Base-by-base conservation (phyloP, 257 asterid genomes). In the Nicotiana paniculata region DNA sequence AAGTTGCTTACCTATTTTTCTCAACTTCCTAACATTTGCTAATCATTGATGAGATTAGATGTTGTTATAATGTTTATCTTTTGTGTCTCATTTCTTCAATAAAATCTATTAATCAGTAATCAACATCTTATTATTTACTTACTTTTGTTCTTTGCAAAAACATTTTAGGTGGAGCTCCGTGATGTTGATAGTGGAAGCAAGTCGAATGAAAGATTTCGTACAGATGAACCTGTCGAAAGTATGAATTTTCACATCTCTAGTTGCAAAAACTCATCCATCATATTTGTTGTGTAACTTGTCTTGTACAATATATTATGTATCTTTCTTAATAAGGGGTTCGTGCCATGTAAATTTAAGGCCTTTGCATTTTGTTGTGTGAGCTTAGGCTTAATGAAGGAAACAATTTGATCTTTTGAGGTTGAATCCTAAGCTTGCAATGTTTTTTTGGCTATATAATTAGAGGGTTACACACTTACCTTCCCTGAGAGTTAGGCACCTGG, bases 151-250 rank as follows among this genome's bases (percentile, higher is more conserved):
- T 83, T 85, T 66, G 51, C 64, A 79, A 78, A 75, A 83, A 81
- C 82, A 67, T 83, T 43, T 81, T 91, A 96, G 99, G 99, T 96
- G 86, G 99, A 96, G 90, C 94, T 96, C 57, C 99, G 99, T 63
- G 99, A 96, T 85, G 88, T 96, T 77, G 97, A 91, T 87, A 91
- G 94, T 86, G 99, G 99, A 85, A 92, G 75, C 91, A 96, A 96
- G 88, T 79, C 88, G 77, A 96, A 93, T 59, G 99, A 94, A 89
- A 92, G 99, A 86, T 81, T 96, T 81, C 94, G 98, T 64, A 96
- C 99, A 0, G 97, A 94, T 81, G 98, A 96, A 91, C 63, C 95
- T 39, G 84, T 96, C 84, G 98, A 94, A 86, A 93, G 98, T 96
- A 96, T 80, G 96, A 82, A 39, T 81, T 72, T 81, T 61, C 72